phyloP scores from a whole-genome alignment of 2,329 filamentous ascomycete genomes.

The Cadophora sp. region DNA sequence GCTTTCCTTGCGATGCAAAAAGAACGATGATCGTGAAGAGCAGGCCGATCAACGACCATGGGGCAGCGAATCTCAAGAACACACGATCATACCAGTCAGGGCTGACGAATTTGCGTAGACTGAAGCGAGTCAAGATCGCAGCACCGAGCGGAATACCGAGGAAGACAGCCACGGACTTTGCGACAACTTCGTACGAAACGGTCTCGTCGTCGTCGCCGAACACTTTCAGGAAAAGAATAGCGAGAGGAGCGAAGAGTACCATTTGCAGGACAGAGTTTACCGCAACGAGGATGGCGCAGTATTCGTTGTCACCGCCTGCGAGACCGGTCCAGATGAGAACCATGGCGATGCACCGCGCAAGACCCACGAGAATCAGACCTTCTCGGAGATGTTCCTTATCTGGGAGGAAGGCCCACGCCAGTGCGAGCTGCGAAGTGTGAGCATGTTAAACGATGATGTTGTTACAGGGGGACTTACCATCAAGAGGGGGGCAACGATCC shows the following conservation, averaged over 20 bases:
- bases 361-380: constrained; percentile 81
- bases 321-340: constrained; percentile 79
- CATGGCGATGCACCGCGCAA: constrained; percentile 91
- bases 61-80: constrained; percentile 74
- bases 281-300: constrained; percentile 72
- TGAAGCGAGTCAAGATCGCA: constrained; percentile 76
- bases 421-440: constrained; percentile 50
- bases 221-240: constrained; percentile 70
- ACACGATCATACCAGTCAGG: constrained; percentile 67
- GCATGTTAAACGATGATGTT: neutral
- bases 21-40: constrained; percentile 87
- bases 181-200: constrained; percentile 70
- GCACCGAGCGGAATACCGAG: constrained; percentile 83
- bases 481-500: constrained; percentile 80
- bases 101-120: constrained; percentile 60
- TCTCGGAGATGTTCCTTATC: constrained; percentile 63
- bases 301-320: constrained; percentile 79
- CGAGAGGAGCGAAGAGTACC: constrained; percentile 73
- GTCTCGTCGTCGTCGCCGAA: constrained; percentile 60
- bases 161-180: constrained; percentile 83
- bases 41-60: constrained; percentile 81
- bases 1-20: constrained; percentile 80
- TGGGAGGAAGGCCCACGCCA: constrained; percentile 73
- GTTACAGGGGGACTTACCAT: constrained; percentile 58
- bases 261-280: constrained; percentile 79